A percentile compares a stretch with the other conserved stretches of the same genome.
phyloP scores from a whole-genome alignment of 768 basidiomycete genomes.

The Pilatotrama ljubarskyi region DNA sequence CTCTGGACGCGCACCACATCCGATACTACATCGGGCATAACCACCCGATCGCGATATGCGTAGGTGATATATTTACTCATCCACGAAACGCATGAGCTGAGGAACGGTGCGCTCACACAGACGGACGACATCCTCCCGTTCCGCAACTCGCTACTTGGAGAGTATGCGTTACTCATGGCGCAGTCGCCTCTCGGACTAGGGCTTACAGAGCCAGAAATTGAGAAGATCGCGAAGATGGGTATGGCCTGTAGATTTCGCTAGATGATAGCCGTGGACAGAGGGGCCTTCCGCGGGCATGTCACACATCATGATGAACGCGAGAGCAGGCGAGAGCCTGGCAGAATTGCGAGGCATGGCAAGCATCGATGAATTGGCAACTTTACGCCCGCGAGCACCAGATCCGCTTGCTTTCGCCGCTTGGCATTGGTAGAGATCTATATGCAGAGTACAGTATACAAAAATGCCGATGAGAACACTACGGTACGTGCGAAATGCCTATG shows the following conservation, averaged over 20 bases:
- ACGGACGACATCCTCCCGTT: conserved; percentile 85
- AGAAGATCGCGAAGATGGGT: conserved; percentile 58
- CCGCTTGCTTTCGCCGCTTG: too few species aligned
- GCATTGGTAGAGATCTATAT: too few species aligned
- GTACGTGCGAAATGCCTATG: background rate
- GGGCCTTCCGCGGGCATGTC: too few species aligned
- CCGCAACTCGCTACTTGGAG: conserved; percentile 68
- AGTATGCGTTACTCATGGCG: conserved; percentile 81
- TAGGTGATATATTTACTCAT: conserved; percentile 37
- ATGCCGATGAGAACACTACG: background rate
- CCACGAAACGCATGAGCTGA: background rate
- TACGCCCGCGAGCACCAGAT: too few species aligned
- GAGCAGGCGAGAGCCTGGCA: too few species aligned
- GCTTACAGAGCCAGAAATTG: conserved; percentile 57
- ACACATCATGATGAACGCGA: too few species aligned
- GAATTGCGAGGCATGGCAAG: too few species aligned
- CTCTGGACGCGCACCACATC: conserved; percentile 73
- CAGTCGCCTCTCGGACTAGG: conserved; percentile 72
- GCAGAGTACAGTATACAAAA: too few species aligned
- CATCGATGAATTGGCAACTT: too few species aligned
- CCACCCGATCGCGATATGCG: conserved; percentile 78
- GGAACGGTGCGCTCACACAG: conserved; percentile 37
- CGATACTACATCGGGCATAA: conserved; percentile 57
- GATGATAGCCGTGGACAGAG: too few species aligned
- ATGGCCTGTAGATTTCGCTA: conserved; percentile 43